Evolutionary conservation across 208 protist genomes (phyloP).

Genomic region (Trypanosoma conorhini): DNA sequence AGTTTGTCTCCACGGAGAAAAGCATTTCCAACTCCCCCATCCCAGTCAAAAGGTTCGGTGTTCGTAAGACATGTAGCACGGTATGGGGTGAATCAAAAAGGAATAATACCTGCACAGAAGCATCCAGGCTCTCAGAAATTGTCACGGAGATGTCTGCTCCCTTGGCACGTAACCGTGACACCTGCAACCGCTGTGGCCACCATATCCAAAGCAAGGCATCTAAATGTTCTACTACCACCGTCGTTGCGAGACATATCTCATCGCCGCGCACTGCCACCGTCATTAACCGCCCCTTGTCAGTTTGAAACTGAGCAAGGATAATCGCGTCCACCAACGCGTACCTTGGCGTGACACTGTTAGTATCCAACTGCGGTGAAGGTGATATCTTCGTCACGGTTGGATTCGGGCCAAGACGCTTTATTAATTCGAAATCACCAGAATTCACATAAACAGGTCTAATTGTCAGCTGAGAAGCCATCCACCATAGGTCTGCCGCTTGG

Average conservation of each 20-base stretch:
- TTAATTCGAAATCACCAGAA: neutral
- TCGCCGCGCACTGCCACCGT: slow-evolving; percentile 18
- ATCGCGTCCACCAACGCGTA: slow-evolving; percentile 27
- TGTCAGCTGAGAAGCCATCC: slow-evolving; percentile 73
- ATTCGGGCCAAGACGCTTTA: slow-evolving; percentile 7
- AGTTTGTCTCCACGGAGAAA: slow-evolving; percentile 46
- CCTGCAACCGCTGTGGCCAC: slow-evolving; percentile 58
- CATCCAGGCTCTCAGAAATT: slow-evolving; percentile 37
- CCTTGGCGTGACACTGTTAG: neutral
- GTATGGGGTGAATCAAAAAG: slow-evolving; percentile 47
- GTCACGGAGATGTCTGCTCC: slow-evolving; percentile 52
- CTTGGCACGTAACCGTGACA: slow-evolving; percentile 43
- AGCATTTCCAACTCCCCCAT: slow-evolving; percentile 44
- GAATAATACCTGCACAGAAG: slow-evolving; percentile 48
- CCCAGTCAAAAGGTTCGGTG: slow-evolving; percentile 46
- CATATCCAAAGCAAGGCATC: slow-evolving; percentile 63
- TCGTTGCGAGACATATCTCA: slow-evolving; percentile 27
- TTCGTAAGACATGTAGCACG: slow-evolving; percentile 46
- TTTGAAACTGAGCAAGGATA: slow-evolving; percentile 30
- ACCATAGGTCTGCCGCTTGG: slow-evolving; percentile 64
- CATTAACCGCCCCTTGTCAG: slow-evolving; percentile 21
- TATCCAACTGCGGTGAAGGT: neutral
- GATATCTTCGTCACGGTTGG: slow-evolving; percentile 2
- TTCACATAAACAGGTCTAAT: slow-evolving; percentile 60
- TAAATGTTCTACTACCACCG: slow-evolving; percentile 25